These are phyloP conservation scores for Kluyveromyces nonfermentans DNA, from an alignment of 805 yeast genomes.

Conservation along the genomic window DNA sequence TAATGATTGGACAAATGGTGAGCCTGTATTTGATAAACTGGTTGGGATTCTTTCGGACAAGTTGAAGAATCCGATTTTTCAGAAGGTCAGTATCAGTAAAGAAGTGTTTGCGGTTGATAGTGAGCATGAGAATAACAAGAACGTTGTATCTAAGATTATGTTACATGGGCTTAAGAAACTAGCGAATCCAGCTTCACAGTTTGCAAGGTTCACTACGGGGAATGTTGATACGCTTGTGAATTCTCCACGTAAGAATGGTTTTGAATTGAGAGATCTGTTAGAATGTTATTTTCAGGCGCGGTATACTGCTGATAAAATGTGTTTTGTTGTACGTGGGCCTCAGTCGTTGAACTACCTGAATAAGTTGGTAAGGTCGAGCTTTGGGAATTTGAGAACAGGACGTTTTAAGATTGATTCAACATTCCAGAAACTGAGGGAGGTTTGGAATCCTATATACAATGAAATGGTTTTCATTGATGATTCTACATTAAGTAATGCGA, in stretches of 20 bases:
- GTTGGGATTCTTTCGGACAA: constrained; percentile 42
- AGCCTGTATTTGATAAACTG: constrained; percentile 37
- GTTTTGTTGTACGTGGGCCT: constrained; percentile 55
- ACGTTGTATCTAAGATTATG: constrained; percentile 36
- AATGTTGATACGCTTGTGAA: constrained; percentile 40
- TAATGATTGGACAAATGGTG: constrained; percentile 14
- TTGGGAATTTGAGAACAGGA: constrained; percentile 27
- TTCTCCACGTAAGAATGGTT: constrained; percentile 25
- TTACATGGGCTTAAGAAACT: constrained; percentile 52
- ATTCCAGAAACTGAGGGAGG: constrained; percentile 18
- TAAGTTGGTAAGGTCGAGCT: constrained; percentile 39
- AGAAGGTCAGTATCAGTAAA: constrained; percentile 31
- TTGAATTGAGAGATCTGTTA: constrained; percentile 32
- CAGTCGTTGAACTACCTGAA: constrained; percentile 51
- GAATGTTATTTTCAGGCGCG: constrained; percentile 32
- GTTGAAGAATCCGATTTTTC: constrained; percentile 44
- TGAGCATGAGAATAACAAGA: constrained; percentile 52
- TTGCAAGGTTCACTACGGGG: constrained; percentile 60
- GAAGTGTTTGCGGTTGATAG: constrained; percentile 57
- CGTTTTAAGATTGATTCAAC: not conserved
- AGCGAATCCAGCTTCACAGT: constrained; percentile 41
- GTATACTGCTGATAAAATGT: constrained; percentile 42
- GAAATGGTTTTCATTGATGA: constrained; percentile 18
- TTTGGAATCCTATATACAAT: constrained; percentile 13
- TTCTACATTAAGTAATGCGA: constrained; percentile 16